Base-by-base conservation (phyloP, 2,329 filamentous ascomycete species). In the Stachybotrys chlorohalonatus region DNA sequence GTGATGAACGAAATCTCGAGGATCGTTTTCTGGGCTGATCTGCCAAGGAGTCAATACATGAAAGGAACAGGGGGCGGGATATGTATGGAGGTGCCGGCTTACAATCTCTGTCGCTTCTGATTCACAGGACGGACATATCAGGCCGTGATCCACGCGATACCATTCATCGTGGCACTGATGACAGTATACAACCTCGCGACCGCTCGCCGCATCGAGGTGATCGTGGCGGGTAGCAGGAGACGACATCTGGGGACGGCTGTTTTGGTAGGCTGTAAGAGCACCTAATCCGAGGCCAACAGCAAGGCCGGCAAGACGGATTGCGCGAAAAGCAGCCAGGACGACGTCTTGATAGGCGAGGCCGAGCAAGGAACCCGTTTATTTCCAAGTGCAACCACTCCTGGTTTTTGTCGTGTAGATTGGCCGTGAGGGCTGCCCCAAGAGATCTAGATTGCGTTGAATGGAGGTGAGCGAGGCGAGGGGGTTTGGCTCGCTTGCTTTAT, bases 51-150 rank as follows among this genome's bases (percentile, higher is more conserved):
- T 64, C 42, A 66, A 63, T 46, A 48, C 8, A 9, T 13, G 36
- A 49, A 36, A 48, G 31, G 11, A 24, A 24, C 24, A 5, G 47
- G 15, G 31, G 51, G n/a, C 16, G 9, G 32, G 17, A 16, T 47
- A 30, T 47, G 16, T 36, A 52, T 32, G 13, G n/a, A 30, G 17
- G 2, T 39, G 11, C 16, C 11, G 24, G 77, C 86, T 66, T 76
- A 95, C 92, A 63, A 97, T 90, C 73, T 99, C 92, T 15, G 84
- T 90, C 60, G 90, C 85, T 17, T 95, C 90, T 45, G 84, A 84
- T 5, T 78, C 68, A 67, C 94, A 99, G n/a, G 74, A 70, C 15
- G 91, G 90, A 66, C 94, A 99, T 15, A 73, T 74, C 58, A 95
- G 72, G 31, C 73, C 85, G 60, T 80, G 77, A 59, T 87, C 80